These are phyloP conservation scores for Solanum clarkiae DNA, from an alignment of 257 asterid species.

Conservation along the genomic window DNA sequence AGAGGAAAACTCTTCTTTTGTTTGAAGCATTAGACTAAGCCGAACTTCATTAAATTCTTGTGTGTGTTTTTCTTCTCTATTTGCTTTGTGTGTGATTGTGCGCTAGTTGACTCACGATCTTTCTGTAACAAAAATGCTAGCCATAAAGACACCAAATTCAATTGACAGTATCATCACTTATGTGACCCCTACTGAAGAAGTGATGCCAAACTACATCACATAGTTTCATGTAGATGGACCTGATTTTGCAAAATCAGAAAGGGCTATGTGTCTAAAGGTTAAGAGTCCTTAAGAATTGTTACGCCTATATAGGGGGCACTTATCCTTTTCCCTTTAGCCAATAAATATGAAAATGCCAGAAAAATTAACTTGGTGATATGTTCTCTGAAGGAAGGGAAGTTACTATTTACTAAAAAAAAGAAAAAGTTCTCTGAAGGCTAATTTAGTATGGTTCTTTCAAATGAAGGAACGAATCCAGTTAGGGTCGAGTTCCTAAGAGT, in stretches of 20 bases:
- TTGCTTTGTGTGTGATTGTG: neutral
- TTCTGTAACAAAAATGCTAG: neutral
- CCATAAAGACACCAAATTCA: neutral
- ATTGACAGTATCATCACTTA: neutral
- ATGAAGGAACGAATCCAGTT: neutral
- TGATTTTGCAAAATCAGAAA: neutral
- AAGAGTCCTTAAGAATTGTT: neutral
- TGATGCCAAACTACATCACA: neutral
- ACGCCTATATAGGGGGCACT: neutral
- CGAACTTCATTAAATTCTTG: neutral
- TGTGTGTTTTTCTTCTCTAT: neutral
- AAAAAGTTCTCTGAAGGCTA: neutral
- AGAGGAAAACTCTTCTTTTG: neutral
- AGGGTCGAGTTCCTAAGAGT: neutral
- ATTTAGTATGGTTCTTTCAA: neutral
- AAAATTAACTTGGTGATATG: neutral
- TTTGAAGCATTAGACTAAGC: neutral
- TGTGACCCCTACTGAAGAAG: neutral
- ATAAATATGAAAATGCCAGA: neutral
- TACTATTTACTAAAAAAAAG: neutral
- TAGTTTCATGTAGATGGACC: neutral
- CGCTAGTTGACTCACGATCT: neutral
- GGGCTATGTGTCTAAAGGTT: neutral
- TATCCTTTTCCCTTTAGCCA: neutral
- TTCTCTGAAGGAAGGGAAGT: neutral